phyloP scores from a whole-genome alignment of 129 eudicot species.

The Smallanthus sonchifolius region DNA sequence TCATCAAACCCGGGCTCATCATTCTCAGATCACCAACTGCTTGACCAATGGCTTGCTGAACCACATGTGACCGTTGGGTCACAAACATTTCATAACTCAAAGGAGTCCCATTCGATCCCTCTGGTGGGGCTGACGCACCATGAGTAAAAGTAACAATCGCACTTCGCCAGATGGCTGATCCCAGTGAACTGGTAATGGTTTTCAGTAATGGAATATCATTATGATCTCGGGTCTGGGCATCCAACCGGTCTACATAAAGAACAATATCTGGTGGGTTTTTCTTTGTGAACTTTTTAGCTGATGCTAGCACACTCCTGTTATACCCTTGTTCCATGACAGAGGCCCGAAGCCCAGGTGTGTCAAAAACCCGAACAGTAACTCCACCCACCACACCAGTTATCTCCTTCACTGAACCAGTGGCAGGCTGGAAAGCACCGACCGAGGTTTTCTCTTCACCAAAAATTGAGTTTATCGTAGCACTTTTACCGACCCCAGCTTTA shows the following conservation, averaged over 20 bases:
- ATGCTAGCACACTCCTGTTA: conserved; percentile 65
- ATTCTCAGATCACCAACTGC: conserved; percentile 81
- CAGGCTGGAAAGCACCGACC: conserved; percentile 70
- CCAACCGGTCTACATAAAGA: conserved; percentile 87
- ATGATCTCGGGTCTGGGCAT: conserved; percentile 83
- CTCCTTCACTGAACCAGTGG: conserved; percentile 59
- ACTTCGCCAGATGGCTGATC: conserved; percentile 76
- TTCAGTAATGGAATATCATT: conserved; percentile 76
- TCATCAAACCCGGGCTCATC: conserved; percentile 87
- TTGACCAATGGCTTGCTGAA: conserved; percentile 89
- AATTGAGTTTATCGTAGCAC: conserved; percentile 89
- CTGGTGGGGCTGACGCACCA: conserved; percentile 93
- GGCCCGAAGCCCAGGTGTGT: conserved; percentile 84
- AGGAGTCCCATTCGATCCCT: conserved; percentile 88
- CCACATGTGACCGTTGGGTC: conserved; percentile 82
- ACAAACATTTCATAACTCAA: conserved; percentile 89
- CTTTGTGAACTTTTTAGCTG: conserved; percentile 70
- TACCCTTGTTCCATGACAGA: conserved; percentile 69
- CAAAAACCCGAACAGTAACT: conserved; percentile 67
- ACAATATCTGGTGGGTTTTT: conserved; percentile 68
- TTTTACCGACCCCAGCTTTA: conserved; percentile 95
- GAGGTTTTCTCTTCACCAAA: conserved; percentile 77
- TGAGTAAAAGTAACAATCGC: conserved; percentile 87
- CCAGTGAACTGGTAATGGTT: conserved; percentile 59
- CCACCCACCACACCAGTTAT: conserved; percentile 66